These are phyloP conservation scores for Globisporangium middletonii DNA, from an alignment of 352 stramenopile genomes.

Conservation along the genomic window DNA sequence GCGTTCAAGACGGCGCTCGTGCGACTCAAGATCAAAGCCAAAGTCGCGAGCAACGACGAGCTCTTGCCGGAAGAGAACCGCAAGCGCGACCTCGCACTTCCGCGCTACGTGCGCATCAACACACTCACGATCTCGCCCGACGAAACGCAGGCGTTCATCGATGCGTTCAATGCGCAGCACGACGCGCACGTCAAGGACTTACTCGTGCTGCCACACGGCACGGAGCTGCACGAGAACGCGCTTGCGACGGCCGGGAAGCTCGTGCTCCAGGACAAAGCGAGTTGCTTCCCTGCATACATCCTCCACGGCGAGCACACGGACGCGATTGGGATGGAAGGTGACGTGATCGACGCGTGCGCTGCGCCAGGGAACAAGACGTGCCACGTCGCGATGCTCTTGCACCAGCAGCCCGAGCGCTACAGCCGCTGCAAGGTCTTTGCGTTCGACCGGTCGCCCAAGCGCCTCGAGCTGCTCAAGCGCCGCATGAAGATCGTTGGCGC, in stretches of 20 bases:
- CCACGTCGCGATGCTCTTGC: constrained; percentile 92
- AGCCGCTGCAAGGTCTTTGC: constrained; percentile 86
- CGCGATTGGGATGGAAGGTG: constrained; percentile 37
- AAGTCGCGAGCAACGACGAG: constrained; percentile 71
- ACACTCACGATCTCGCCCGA: constrained; percentile 60
- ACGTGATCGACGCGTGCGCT: constrained; percentile 95
- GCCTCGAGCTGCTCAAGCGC: constrained; percentile 84
- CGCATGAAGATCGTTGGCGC: constrained; percentile 84
- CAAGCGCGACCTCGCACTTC: constrained; percentile 54
- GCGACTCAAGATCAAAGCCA: constrained; percentile 76
- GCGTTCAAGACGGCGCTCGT: constrained; percentile 69
- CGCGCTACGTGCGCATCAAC: constrained; percentile 94
- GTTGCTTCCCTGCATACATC: constrained; percentile 95
- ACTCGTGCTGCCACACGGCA: constrained; percentile 87
- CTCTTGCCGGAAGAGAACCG: constrained; percentile 78
- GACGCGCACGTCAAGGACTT: constrained; percentile 89
- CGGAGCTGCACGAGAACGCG: constrained; percentile 79
- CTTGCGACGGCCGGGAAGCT: constrained; percentile 84
- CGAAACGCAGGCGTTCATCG: constrained; percentile 39
- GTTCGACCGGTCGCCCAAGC: constrained; percentile 88
- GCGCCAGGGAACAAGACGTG: constrained; percentile 99
- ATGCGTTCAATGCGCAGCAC: constrained; percentile 47
- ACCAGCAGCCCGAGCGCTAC: constrained; percentile 50
- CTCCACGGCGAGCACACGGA: constrained; percentile 77
- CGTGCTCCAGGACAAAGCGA: constrained; percentile 96